Percentiles rank a stretch among this genome's conserved stretches.
phyloP scores from a whole-genome alignment of 1,284 basidiomycete species.

The Malassezia brasiliensis region DNA sequence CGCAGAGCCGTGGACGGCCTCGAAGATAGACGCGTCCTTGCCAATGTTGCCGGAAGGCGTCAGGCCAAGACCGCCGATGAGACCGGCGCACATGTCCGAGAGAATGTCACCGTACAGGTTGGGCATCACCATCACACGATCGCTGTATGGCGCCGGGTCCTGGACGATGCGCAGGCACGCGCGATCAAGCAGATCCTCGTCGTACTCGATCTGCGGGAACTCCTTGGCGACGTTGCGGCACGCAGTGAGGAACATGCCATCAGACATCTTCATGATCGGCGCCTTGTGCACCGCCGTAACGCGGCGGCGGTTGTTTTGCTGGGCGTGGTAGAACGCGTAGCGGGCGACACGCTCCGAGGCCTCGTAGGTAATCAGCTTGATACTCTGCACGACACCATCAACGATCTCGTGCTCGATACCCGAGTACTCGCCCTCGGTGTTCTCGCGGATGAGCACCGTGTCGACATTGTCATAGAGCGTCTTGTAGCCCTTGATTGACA shows the following conservation, averaged over 20 bases:
- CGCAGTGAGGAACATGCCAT: conserved; percentile 98
- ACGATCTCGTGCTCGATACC: conserved; percentile 97
- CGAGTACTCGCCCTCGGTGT: conserved; percentile 99
- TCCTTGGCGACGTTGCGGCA: conserved; percentile 94
- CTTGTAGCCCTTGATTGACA: conserved; percentile 91
- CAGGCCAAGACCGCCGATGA: conserved; percentile 94
- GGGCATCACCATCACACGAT: conserved; percentile 99
- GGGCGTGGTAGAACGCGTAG: conserved; percentile 96
- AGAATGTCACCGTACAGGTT: conserved; percentile 96
- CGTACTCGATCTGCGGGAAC: conserved; percentile 83
- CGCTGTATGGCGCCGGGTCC: conserved; percentile 85
- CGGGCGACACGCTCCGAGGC: conserved; percentile 96
- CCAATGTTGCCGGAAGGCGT: conserved; percentile 97
- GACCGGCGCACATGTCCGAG: conserved; percentile 96
- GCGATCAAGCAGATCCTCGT: conserved; percentile 94
- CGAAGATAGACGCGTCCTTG: conserved; percentile 98
- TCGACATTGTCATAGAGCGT: conserved; percentile 97
- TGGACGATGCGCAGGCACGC: conserved; percentile 73
- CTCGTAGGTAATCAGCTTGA: conserved; percentile 98
- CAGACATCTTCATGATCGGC: conserved; percentile 99
- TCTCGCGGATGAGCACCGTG: conserved; percentile 96
- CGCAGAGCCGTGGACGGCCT: conserved; percentile 80
- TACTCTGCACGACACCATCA: conserved; percentile 97
- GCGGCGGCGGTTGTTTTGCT: conserved; percentile 72
- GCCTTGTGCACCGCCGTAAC: conserved; percentile 99